A percentile compares a stretch with the other conserved stretches of the same genome.
Conservation (phyloP, 495 filamentous ascomycete genomes). For the Penicillium odoratum region DNA sequence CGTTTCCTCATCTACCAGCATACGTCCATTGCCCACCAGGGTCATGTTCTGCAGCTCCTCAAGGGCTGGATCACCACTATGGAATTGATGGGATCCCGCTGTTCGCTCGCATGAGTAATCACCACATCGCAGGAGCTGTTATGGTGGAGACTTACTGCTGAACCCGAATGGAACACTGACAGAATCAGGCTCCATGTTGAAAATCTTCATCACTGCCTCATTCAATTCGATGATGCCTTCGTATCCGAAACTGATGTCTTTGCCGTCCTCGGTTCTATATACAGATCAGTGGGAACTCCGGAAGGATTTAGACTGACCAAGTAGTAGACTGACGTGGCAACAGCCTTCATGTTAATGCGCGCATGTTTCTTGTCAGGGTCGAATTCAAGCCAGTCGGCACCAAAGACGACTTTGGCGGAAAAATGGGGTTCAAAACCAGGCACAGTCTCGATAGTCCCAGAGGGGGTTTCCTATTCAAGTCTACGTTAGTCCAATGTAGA, state of each 20-base stretch:
- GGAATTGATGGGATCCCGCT: constrained; percentile 3
- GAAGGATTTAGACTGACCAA: too few species aligned
- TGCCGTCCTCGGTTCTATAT: constrained; percentile 7
- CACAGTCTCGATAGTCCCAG: constrained; percentile 13
- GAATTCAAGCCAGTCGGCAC: constrained; percentile 18
- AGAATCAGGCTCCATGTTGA: constrained; percentile 4
- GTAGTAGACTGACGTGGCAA: constrained; percentile 9
- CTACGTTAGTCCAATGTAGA: background rate
- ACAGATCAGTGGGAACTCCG: background rate
- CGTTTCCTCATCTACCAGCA: constrained; percentile 9
- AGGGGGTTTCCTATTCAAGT: constrained; percentile 1
- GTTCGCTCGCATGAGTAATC: background rate
- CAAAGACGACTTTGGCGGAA: constrained; percentile 12
- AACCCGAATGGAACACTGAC: constrained; percentile 11
- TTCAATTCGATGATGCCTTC: constrained; percentile 8
- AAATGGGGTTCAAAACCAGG: constrained; percentile 18
- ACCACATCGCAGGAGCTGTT: background rate
- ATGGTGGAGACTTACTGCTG: background rate
- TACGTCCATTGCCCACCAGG: constrained; percentile 13
- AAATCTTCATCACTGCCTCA: constrained; percentile 11
- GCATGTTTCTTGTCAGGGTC: constrained; percentile 16
- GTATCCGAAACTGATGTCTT: constrained; percentile 12
- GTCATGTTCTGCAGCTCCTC: constrained; percentile 12
- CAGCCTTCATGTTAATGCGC: constrained; percentile 12
- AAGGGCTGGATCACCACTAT: constrained; percentile 6